These are phyloP conservation scores for Eustoma russellianum DNA, from an alignment of 257 asterid species.

Conservation along the genomic window DNA sequence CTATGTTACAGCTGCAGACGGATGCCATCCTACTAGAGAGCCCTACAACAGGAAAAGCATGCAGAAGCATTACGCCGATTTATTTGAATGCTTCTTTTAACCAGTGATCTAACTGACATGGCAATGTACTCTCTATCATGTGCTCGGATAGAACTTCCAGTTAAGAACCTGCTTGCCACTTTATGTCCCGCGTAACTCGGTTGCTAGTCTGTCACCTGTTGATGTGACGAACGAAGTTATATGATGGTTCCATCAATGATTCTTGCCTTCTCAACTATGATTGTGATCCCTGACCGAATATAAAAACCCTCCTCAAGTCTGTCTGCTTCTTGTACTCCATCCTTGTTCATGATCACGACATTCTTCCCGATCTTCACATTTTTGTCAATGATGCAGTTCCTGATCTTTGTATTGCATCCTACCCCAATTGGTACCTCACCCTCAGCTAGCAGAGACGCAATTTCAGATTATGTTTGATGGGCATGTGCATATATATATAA, in stretches of 20 bases:
- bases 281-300: conserved; percentile 68
- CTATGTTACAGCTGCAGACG: conserved; percentile 1
- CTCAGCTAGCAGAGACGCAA: conserved; percentile 71
- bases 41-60: background rate
- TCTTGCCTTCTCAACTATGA: conserved; percentile 71
- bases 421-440: conserved; percentile 85
- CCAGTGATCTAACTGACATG: background rate
- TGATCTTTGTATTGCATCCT: conserved; percentile 76
- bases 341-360: conserved; percentile 75
- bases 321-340: conserved; percentile 78
- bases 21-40: background rate
- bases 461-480: conserved; percentile 91
- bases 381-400: conserved; percentile 93
- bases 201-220: no score
- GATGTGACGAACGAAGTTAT: conserved; percentile 17
- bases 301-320: conserved; percentile 71
- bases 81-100: no score
- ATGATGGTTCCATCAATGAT: conserved; percentile 66
- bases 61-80: background rate
- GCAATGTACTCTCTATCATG: no score
- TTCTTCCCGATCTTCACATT: conserved; percentile 79
- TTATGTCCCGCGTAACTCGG: no score
- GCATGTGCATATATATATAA: no score
- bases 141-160: background rate
- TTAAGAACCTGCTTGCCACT: background rate